Conservation (phyloP, 169 alveolate species). For the Plasmodium gaboni region DNA sequence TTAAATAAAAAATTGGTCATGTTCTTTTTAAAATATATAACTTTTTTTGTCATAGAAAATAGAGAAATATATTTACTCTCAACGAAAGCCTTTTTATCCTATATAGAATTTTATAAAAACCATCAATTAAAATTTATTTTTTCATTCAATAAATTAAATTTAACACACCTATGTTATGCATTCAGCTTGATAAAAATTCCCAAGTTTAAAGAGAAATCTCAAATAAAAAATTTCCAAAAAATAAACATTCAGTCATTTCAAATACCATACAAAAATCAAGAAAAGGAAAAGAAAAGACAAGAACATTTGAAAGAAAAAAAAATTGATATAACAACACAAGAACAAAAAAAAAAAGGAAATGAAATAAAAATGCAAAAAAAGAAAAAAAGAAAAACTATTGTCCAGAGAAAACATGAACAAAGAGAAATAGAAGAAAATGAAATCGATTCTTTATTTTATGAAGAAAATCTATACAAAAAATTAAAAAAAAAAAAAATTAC, state of each 20-base stretch:
- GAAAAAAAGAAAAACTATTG: slow-evolving; percentile 51
- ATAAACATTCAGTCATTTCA: slow-evolving; percentile 27
- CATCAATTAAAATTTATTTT: slow-evolving; percentile 60
- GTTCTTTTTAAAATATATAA: slow-evolving; percentile 26
- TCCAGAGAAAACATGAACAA: slow-evolving; percentile 66
- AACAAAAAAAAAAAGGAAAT: slow-evolving; percentile 1
- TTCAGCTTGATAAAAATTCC: slow-evolving; percentile 50
- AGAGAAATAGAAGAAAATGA: slow-evolving; percentile 66
- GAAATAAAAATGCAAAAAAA: slow-evolving; percentile 25
- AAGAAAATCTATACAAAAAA: slow-evolving; percentile 58
- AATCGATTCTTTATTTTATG: slow-evolving; percentile 55
- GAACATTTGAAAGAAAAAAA: slow-evolving; percentile 27
- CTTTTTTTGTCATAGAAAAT: slow-evolving; percentile 49
- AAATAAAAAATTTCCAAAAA: slow-evolving; percentile 42
- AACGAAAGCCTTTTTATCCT: slow-evolving; percentile 52
- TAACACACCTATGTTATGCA: slow-evolving; percentile 40
- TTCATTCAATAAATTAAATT: slow-evolving; percentile 45
- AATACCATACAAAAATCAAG: slow-evolving; percentile 35
- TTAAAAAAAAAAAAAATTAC: slow-evolving; percentile 72
- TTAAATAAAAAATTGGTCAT: slow-evolving; percentile 40
- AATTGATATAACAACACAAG: not conserved
- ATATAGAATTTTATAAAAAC: slow-evolving; percentile 58
- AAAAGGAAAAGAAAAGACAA: slow-evolving; percentile 43
- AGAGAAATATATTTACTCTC: slow-evolving; percentile 55
- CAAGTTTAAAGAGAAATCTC: slow-evolving; percentile 35